A percentile compares a stretch with the other conserved stretches of the same genome.
phyloP scores from a whole-genome alignment of 2,329 filamentous ascomycete genomes.

The Aspergillus carbonarius region DNA sequence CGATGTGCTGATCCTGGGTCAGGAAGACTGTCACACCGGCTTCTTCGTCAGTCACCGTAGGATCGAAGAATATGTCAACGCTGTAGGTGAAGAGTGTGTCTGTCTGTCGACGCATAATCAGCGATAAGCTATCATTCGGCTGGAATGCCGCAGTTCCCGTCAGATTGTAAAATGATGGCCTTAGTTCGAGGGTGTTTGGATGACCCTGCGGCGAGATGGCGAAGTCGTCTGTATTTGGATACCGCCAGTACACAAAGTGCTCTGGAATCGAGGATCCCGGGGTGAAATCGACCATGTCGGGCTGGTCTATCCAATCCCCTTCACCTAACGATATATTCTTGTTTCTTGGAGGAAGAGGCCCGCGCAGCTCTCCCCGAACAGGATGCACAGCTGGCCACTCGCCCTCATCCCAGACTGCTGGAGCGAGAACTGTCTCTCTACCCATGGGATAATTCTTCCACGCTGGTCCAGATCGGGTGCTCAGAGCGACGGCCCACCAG shows the following conservation, averaged over 20 bases:
- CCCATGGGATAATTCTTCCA: conserved; percentile 54
- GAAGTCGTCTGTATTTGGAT: conserved; percentile 48
- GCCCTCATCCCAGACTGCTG: conserved; percentile 49
- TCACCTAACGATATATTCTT: conserved; percentile 8
- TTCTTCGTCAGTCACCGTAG: conserved; percentile 5
- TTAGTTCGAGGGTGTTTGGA: conserved; percentile 48
- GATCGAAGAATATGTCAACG: conserved; percentile 11
- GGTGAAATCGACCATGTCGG: conserved; percentile 50
- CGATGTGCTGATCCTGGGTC: conserved; percentile 20
- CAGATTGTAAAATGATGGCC: conserved; percentile 53
- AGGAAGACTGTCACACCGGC: conserved; percentile 20
- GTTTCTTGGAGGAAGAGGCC: conserved; percentile 8
- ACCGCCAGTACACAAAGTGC: conserved; percentile 59
- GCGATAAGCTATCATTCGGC: conserved; percentile 9
- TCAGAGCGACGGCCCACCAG: conserved; percentile 55
- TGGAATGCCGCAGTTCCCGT: conserved; percentile 47
- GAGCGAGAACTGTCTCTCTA: conserved; percentile 52
- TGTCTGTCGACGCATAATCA: conserved; percentile 17
- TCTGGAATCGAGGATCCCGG: conserved; percentile 48
- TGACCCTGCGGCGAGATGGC: conserved; percentile 46
- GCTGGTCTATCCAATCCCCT: conserved; percentile 40
- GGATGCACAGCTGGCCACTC: conserved; percentile 46
- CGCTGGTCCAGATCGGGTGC: conserved; percentile 38
- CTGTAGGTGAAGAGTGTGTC: conserved; percentile 19
- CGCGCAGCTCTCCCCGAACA: conserved; percentile 16